Evolutionary conservation across 139 green algal species (phyloP).

Genomic region (Micromonas pusilla): DNA sequence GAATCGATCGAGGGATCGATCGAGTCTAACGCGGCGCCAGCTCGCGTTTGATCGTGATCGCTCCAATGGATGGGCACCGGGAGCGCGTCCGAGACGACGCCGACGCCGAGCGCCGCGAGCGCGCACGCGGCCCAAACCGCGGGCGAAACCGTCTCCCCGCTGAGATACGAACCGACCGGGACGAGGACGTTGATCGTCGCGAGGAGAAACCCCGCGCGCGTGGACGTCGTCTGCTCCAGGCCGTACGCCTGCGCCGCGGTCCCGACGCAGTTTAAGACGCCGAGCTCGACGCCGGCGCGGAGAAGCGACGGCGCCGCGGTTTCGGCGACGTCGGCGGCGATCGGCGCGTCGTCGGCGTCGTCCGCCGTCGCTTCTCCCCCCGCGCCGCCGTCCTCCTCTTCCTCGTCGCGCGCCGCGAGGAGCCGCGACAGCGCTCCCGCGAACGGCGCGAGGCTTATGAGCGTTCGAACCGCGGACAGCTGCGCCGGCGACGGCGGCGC

Average conservation of each 20-base stretch:
- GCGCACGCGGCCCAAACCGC: slow-evolving; percentile 17
- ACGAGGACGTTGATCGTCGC: background rate
- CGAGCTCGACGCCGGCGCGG: slow-evolving; percentile 10
- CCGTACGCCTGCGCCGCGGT: slow-evolving; percentile 18
- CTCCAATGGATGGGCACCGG: no score
- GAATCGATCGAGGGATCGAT: background rate
- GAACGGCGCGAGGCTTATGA: background rate
- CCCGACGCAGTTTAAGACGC: background rate
- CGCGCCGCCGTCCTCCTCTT: no score
- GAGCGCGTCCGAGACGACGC: slow-evolving; percentile 1
- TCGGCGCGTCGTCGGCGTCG: background rate
- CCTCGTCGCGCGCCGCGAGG: background rate
- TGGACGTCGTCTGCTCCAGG: slow-evolving; percentile 16
- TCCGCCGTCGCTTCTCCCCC: no score
- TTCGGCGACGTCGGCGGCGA: background rate
- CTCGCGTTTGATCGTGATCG: no score
- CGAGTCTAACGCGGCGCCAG: background rate
- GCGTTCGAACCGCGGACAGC: background rate
- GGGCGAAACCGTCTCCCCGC: no score
- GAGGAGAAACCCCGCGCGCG: slow-evolving; percentile 9
- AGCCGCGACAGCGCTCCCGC: background rate
- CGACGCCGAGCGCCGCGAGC: background rate
- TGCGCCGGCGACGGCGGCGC: background rate
- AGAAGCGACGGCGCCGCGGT: background rate
- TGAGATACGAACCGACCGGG: no score